These are phyloP conservation scores for Cystoisospora suis DNA, from an alignment of 169 alveolate species.

Conservation along the genomic window DNA sequence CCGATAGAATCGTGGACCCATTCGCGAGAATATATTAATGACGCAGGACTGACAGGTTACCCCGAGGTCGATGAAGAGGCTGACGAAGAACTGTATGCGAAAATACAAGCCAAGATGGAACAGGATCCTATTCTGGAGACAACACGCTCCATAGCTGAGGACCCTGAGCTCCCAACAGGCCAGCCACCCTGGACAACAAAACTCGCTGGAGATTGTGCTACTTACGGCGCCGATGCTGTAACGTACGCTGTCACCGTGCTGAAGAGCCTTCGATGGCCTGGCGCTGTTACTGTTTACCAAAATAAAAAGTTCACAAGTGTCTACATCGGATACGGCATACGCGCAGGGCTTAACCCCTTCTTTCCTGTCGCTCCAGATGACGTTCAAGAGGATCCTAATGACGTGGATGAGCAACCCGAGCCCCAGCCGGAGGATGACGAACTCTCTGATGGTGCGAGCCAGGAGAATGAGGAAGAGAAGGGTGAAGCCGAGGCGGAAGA, in stretches of 20 bases:
- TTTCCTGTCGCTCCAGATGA: slow-evolving; percentile 79
- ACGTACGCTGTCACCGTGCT: slow-evolving; percentile 72
- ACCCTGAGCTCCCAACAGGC: slow-evolving; percentile 26
- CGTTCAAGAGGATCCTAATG: slow-evolving; percentile 78
- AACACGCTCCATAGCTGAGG: slow-evolving; percentile 21
- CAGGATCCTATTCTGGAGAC: slow-evolving; percentile 48
- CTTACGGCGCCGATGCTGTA: slow-evolving; percentile 61
- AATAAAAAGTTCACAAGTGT: slow-evolving; percentile 72
- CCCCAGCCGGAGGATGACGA: slow-evolving; percentile 81
- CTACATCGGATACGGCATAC: slow-evolving; percentile 81
- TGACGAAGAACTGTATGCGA: slow-evolving; percentile 24
- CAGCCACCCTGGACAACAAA: slow-evolving; percentile 18
- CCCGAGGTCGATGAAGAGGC: slow-evolving; percentile 59
- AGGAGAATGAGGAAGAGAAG: slow-evolving; percentile 21
- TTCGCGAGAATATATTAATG: slow-evolving; percentile 15
- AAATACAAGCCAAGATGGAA: slow-evolving; percentile 33
- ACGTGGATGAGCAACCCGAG: slow-evolving; percentile 81
- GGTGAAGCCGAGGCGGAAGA: slow-evolving; percentile 6
- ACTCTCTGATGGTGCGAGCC: slow-evolving; percentile 62
- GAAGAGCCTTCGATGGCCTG: slow-evolving; percentile 80
- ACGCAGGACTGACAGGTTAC: slow-evolving; percentile 25
- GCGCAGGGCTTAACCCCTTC: slow-evolving; percentile 74
- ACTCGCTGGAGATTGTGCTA: slow-evolving; percentile 28
- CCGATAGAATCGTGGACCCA: slow-evolving; percentile 44
- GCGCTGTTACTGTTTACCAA: slow-evolving; percentile 74